Evolutionary conservation across 805 yeast species (phyloP).

Genomic region (Yamadazyma sp.): DNA sequence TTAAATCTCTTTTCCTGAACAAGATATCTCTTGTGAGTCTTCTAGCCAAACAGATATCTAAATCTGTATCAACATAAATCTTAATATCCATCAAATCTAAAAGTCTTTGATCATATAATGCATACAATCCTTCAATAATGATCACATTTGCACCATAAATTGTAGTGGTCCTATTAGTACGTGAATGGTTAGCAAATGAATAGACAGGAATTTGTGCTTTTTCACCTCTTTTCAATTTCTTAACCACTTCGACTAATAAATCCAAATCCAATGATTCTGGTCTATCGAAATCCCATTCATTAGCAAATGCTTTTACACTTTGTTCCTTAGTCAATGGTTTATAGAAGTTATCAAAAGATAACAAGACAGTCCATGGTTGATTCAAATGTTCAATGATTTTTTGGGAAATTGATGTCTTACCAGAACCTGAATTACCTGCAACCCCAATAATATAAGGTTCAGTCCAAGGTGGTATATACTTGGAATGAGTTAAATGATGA

Average conservation of each 20-base stretch:
- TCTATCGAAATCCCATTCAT: constrained; percentile 80
- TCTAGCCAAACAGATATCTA: constrained; percentile 89
- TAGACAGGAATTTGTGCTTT: constrained; percentile 42
- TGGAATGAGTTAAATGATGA: constrained; percentile 8
- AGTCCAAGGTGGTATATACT: constrained; percentile 42
- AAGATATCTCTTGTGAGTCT: constrained; percentile 83
- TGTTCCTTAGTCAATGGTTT: constrained; percentile 66
- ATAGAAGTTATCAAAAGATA: constrained; percentile 91
- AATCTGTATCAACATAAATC: constrained; percentile 89
- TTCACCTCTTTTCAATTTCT: constrained; percentile 65
- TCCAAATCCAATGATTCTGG: constrained; percentile 87
- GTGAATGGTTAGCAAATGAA: constrained; percentile 70
- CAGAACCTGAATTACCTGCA: constrained; percentile 64
- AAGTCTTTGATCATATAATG: constrained; percentile 67
- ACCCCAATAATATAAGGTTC: constrained; percentile 47
- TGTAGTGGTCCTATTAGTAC: constrained; percentile 61
- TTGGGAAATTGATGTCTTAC: constrained; percentile 90
- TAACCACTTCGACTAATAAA: constrained; percentile 58
- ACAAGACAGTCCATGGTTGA: constrained; percentile 91
- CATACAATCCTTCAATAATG: constrained; percentile 87
- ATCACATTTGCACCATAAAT: constrained; percentile 94
- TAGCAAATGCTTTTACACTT: constrained; percentile 57
- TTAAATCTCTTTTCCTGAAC: constrained; percentile 79
- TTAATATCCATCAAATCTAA: constrained; percentile 78
- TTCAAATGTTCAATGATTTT: constrained; percentile 70